Evolutionary conservation across 2,329 filamentous ascomycete species (phyloP).

Genomic region (Rutstroemia sp.): DNA sequence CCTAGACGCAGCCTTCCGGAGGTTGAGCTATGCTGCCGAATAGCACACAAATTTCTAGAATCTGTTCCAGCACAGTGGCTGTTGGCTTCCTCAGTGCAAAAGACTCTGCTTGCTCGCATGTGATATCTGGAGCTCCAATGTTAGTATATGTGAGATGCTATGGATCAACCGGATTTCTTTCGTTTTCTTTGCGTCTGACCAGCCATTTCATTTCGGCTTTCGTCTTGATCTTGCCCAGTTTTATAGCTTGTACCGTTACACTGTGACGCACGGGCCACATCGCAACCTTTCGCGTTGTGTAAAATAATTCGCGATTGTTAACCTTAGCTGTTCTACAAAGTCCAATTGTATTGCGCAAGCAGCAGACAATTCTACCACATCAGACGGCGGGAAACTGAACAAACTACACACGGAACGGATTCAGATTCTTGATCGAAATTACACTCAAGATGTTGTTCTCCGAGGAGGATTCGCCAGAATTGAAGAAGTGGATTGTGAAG

Average conservation of each 20-base stretch:
- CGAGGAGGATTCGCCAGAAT: conserved; percentile 51
- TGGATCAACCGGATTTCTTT: no score
- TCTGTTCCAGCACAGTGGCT: no score
- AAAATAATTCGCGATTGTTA: background rate
- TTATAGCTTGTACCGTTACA: background rate
- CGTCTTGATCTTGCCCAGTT: background rate
- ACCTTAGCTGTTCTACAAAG: background rate
- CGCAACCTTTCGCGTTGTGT: background rate
- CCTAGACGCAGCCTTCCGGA: no score
- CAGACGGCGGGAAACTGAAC: no score
- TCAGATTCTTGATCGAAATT: background rate
- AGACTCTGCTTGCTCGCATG: no score
- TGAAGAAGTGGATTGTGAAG: conserved; percentile 74
- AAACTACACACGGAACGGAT: no score
- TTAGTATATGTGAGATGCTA: no score
- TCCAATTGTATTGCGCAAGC: background rate
- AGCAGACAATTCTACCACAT: background rate
- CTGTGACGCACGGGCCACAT: background rate
- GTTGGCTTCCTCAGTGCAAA: no score
- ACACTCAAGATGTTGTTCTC: conserved; percentile 48
- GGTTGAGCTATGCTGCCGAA: no score
- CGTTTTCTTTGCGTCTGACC: background rate
- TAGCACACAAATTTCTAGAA: no score
- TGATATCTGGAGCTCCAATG: no score
- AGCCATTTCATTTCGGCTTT: background rate